Base-by-base conservation (phyloP, 2,329 filamentous ascomycete genomes). In the Colletotrichum sp. region DNA sequence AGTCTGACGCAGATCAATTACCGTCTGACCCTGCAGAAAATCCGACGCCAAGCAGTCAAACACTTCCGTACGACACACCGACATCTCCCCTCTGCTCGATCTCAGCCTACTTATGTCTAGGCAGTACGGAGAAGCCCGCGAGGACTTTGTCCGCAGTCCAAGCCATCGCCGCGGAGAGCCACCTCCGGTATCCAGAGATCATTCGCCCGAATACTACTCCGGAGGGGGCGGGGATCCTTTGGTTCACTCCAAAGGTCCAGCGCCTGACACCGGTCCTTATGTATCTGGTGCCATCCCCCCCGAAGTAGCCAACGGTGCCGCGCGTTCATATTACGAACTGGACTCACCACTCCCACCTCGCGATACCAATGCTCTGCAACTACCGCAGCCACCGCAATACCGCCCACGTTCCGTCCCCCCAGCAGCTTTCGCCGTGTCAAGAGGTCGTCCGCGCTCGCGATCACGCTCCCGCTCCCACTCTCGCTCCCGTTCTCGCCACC, bases 191-290 rank as follows among this genome's bases (percentile, higher is more conserved):
- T 30, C 67, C 24, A 67, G 77, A 59, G 76, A 80, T 57, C 71
- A 77, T 36, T 84, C 83, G 12, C 83, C 83, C 15, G 82, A 82
- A 30, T 82, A 82, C 72, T 78, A 80, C 77, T 82, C 82, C 7
- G 82, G 82, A 60, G 81, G 81, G 63, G 80, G 79, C 26, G 68
- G 57, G 16, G 72, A 78, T 4, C 72, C 61, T 36, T 32, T 55
- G 8, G 39, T 52, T 15, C 64, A 68, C 21, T 66, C 67, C 12
- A 65, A 26, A 61, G 65, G 67, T n/a, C 32, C 67, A 52, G 34
- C 57, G 4, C 60, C 67, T 13, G 16, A 48, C n/a, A 34, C 43
- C 32, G 60, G 71, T 15, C 74, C 74, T 34, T 76, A 69, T 36
- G 9, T 66, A n/a, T 76, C 74, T 24, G 71, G 71, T 55, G 67